Evolutionary conservation across 2,329 filamentous ascomycete species (phyloP).

Genomic region (Pseudocercospora pini-densiflorae): DNA sequence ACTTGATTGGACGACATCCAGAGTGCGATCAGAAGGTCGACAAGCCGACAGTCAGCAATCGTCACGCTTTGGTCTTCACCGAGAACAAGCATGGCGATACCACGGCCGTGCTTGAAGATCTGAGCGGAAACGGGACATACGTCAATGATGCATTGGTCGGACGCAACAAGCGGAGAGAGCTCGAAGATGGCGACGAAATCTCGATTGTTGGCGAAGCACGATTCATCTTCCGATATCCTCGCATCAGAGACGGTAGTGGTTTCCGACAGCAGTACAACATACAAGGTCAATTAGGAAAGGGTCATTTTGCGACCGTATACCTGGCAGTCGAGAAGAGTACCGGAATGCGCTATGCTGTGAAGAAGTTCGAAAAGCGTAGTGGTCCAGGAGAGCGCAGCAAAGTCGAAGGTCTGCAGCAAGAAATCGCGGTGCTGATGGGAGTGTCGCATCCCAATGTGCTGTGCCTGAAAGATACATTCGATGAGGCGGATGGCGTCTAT

Average conservation of each 20-base stretch:
- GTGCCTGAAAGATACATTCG: slow-evolving; percentile 93
- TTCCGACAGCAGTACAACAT: slow-evolving; percentile 89
- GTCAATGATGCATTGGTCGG: slow-evolving; percentile 91
- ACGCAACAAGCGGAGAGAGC: slow-evolving; percentile 85
- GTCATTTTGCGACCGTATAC: slow-evolving; percentile 93
- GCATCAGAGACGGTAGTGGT: slow-evolving; percentile 70
- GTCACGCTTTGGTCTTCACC: slow-evolving; percentile 73
- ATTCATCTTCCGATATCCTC: slow-evolving; percentile 91
- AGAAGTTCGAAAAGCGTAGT: slow-evolving; percentile 86
- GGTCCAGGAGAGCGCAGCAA: slow-evolving; percentile 84
- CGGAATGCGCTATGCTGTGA: slow-evolving; percentile 85
- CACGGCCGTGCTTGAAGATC: slow-evolving; percentile 81
- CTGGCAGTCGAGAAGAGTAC: slow-evolving; percentile 84
- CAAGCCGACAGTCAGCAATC: slow-evolving; percentile 83
- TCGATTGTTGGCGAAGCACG: slow-evolving; percentile 81
- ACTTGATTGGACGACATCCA: slow-evolving; percentile 87
- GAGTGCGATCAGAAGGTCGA: slow-evolving; percentile 79
- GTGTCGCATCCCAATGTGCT: slow-evolving; percentile 93
- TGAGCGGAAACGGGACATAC: slow-evolving; percentile 96
- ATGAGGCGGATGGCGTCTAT: slow-evolving; percentile 88
- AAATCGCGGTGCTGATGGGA: slow-evolving; percentile 96
- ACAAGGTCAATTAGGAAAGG: slow-evolving; percentile 85
- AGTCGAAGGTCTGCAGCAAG: slow-evolving; percentile 85
- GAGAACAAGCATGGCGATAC: slow-evolving; percentile 63
- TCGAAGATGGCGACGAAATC: slow-evolving; percentile 90